phyloP scores from a whole-genome alignment of 2,329 filamentous ascomycete species.

The Aspergillus sp. region DNA sequence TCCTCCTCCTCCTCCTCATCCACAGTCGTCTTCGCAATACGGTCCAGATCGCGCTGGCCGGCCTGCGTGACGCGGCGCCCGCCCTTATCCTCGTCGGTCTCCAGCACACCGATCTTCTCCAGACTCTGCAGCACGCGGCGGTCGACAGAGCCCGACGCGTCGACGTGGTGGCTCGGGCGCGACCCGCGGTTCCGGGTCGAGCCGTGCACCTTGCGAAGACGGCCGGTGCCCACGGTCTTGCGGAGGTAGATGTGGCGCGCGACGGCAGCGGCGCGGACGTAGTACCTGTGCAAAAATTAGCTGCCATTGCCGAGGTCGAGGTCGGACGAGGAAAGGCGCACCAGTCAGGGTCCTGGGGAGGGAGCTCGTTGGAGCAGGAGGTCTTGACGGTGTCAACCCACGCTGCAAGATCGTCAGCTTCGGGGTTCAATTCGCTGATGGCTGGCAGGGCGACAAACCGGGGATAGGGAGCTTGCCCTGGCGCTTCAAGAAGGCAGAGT shows the following conservation, averaged over 20 bases:
- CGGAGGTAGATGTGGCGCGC: conserved; percentile 98
- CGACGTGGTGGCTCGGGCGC: conserved; percentile 86
- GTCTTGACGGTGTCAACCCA: conserved; percentile 99
- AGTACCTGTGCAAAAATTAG: conserved; percentile 43
- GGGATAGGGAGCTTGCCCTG: conserved; percentile 62
- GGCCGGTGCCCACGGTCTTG: conserved; percentile 98
- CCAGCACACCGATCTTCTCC: conserved; percentile 98
- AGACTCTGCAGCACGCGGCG: conserved; percentile 95
- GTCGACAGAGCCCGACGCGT: conserved; percentile 91
- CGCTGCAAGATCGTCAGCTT: conserved; percentile 44
- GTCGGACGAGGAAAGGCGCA: conserved; percentile 51
- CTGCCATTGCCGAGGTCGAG: background rate
- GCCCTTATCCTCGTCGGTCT: conserved; percentile 97
- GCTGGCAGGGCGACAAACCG: conserved; percentile 51
- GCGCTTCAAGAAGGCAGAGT: conserved; percentile 61
- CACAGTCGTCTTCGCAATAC: conserved; percentile 67
- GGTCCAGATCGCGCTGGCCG: conserved; percentile 98
- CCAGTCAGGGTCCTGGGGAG: conserved; percentile 98
- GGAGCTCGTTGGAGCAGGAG: conserved; percentile 89
- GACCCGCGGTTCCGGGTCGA: conserved; percentile 94
- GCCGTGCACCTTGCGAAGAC: conserved; percentile 93
- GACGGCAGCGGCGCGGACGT: conserved; percentile 81
- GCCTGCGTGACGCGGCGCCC: conserved; percentile 96
- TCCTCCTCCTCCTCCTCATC: conserved; percentile 38
- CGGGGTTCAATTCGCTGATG: no score